phyloP scores from a whole-genome alignment of 306 rosid species.

The Prunus armeniaca region DNA sequence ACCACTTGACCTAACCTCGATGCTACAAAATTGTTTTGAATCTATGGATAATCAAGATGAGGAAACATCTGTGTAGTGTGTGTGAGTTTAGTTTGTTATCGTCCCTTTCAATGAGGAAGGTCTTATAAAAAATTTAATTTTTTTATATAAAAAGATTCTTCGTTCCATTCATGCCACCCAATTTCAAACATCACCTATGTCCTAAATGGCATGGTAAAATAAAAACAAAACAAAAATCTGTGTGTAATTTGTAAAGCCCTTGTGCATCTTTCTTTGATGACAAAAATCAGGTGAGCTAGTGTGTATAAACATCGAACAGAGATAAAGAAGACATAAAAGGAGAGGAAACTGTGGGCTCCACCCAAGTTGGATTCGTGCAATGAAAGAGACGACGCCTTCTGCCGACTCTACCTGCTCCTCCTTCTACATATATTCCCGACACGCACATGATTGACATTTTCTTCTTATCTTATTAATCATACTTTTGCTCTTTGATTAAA shows the following conservation, averaged over 20 bases:
- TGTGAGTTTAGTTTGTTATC: too few relatives aligned
- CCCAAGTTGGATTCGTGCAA: background rate
- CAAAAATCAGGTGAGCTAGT: background rate
- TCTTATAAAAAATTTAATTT: too few relatives aligned
- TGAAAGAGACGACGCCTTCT: background rate
- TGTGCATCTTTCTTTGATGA: background rate
- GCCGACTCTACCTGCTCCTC: slow-evolving; percentile 22
- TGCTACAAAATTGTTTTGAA: too few relatives aligned
- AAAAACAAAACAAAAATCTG: background rate
- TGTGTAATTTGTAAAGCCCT: background rate
- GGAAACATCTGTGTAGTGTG: rapidly evolving
- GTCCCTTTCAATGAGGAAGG: rapidly evolving
- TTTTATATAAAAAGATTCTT: background rate
- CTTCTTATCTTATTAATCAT: background rate
- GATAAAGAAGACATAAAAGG: background rate
- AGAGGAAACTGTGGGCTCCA: background rate
- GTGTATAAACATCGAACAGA: background rate
- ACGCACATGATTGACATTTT: background rate
- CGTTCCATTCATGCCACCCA: background rate
- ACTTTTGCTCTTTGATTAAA: background rate
- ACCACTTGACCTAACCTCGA: background rate
- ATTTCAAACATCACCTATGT: background rate
- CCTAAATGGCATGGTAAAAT: background rate
- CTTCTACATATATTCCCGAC: background rate
- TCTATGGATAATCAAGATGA: too few relatives aligned